These are phyloP conservation scores for Xerocomus brunneocitrinus DNA, from an alignment of 768 basidiomycete genomes.

Conservation along the genomic window DNA sequence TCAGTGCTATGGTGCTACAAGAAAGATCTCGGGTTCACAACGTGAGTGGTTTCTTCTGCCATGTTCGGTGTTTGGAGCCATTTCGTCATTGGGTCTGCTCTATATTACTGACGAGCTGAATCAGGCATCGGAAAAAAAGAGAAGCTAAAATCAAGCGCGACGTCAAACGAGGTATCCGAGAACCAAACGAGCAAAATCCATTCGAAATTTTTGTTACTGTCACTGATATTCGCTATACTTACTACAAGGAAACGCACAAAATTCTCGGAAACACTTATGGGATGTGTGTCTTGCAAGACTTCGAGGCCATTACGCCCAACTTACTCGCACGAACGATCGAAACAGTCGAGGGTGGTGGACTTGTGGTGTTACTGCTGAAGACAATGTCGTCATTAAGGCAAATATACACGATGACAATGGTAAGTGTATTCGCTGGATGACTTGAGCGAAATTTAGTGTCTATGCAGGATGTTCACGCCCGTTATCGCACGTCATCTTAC, in stretches of 20 bases:
- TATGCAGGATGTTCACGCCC: conserved; percentile 87
- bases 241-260: conserved; percentile 97
- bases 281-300: conserved; percentile 96
- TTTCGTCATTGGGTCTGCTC: background rate
- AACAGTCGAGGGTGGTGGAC: conserved; percentile 93
- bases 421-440: conserved; percentile 19
- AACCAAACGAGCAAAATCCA: conserved; percentile 92
- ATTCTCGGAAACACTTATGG: conserved; percentile 97
- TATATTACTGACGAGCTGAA: background rate
- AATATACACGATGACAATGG: conserved; percentile 88
- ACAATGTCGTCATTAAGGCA: conserved; percentile 93
- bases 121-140: conserved; percentile 90
- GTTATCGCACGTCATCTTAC: conserved; percentile 90
- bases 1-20: conserved; percentile 99
- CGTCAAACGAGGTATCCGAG: conserved; percentile 89
- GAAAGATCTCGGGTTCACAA: conserved; percentile 95
- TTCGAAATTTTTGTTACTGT: conserved; percentile 98
- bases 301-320: conserved; percentile 97
- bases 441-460: background rate
- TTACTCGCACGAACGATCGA: conserved; percentile 94
- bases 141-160: conserved; percentile 97
- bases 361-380: conserved; percentile 85
- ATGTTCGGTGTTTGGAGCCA: background rate
- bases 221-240: conserved; percentile 99
- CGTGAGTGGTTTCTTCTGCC: conserved; percentile 41